Evolutionary conservation across 73 alveolate genomes (phyloP), one percentile per base, ranked within the genome.

Genomic region (Stentor coeruleus): DNA sequence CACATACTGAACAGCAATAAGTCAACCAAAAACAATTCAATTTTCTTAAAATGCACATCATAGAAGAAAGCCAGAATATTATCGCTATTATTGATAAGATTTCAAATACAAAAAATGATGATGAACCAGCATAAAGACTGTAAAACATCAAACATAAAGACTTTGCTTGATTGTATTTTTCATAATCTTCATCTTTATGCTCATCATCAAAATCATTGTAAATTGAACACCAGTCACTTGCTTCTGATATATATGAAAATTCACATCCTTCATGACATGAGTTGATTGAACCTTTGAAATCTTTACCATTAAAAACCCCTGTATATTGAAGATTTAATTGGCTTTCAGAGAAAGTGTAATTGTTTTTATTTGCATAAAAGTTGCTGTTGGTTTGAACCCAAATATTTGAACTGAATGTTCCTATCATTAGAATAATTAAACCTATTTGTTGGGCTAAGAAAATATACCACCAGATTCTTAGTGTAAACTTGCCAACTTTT

Each of bases 1-100:
- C 66, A 49, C 66, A 49, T 49, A 6, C 66, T 49, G 66, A 49
- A 20, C 66, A 49, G n/a, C n/a, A n/a, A n/a, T n/a, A n/a, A 49
- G 20, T 20, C 66, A 49, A 11, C 20, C 28, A 49, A 49, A 49
- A 49, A 49, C 66, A 49, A 11, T 49, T 49, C 66, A 49, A 6
- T 49, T 49, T 49, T 49, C 20, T 49, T 20, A 6, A 49, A 49
- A 11, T 11, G 28, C 6, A 11, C 6, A 49, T 11, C 66, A 49
- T 49, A 11, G 28, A 6, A 49, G 20, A 11, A 49, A 20, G 6
- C 66, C 66, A 49, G 6, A 20, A 49, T 11, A 49, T 20, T 49
- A 49, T 11, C 28, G 66, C 66, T 11, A 20, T 20, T 20, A 49
- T 11, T 6, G 66, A 6, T 6, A 49, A 20, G 20, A 49, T 49